Evolutionary conservation across 2,329 filamentous ascomycete genomes (phyloP).

Genomic region (Aspergillaceae sp.): DNA sequence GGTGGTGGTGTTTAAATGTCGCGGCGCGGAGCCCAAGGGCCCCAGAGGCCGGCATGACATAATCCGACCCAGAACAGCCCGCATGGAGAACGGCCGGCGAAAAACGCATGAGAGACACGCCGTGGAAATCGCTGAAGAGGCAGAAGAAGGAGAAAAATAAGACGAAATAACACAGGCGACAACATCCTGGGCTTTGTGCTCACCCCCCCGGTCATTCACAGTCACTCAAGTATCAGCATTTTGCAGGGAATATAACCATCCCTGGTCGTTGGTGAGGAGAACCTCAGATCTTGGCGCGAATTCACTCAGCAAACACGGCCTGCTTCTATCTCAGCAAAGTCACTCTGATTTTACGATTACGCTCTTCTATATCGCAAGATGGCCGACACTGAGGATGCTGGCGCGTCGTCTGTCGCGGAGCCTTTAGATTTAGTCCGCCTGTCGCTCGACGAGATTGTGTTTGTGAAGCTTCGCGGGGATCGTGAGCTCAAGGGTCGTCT

Average conservation of each 20-base stretch:
- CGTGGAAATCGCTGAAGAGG: background rate
- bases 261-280: background rate
- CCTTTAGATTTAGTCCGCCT: constrained; percentile 93
- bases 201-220: no score
- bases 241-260: background rate
- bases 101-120: background rate
- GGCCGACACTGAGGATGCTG: constrained; percentile 73
- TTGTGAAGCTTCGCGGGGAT: constrained; percentile 93
- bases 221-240: no score
- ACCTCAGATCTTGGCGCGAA: background rate
- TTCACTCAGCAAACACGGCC: background rate
- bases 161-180: background rate
- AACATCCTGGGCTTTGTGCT: background rate
- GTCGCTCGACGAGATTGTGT: constrained; percentile 89
- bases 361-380: constrained; percentile 40
- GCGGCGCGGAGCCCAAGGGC: background rate
- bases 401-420: constrained; percentile 65
- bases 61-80: background rate
- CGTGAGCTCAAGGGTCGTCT: constrained; percentile 90
- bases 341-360: background rate
- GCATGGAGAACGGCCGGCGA: background rate
- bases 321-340: constrained; percentile 1
- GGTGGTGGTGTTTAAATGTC: background rate
- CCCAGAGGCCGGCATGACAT: background rate
- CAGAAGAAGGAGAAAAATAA: background rate